Evolutionary conservation across 345 rosid genomes (phyloP).

Genomic region (Dipteronia sinensis): DNA sequence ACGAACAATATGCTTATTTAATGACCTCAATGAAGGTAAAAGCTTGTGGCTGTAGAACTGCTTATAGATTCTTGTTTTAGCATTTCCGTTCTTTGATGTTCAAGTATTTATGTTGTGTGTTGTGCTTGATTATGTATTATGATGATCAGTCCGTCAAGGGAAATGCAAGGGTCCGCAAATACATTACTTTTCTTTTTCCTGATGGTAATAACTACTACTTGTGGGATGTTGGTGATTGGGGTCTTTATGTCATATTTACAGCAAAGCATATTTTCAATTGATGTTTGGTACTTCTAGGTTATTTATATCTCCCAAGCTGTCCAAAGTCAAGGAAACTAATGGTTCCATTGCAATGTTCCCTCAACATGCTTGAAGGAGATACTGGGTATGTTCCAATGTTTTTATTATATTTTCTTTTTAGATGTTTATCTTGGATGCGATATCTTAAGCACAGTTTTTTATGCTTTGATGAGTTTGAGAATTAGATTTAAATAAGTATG

Average conservation of each 20-base stretch:
- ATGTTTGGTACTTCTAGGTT: constrained; percentile 41
- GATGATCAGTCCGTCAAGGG: constrained; percentile 44
- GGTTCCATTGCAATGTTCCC: constrained; percentile 68
- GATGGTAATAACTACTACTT: constrained; percentile 43
- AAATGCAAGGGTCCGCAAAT: constrained; percentile 56
- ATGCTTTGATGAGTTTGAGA: too few relatives aligned
- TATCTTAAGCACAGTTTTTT: not conserved
- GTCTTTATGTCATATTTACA: constrained; percentile 3
- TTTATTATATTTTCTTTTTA: not conserved
- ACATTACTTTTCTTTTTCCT: constrained; percentile 73
- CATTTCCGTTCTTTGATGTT: not conserved
- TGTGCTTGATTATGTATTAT: constrained; percentile 31
- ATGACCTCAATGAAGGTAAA: constrained; percentile 66
- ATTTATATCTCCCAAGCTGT: constrained; percentile 39
- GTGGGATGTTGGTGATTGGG: not conserved
- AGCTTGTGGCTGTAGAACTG: not conserved
- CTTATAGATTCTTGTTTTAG: not conserved
- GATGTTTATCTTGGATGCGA: not conserved
- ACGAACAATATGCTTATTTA: constrained; percentile 57
- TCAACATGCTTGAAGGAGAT: constrained; percentile 93
- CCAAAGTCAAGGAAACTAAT: constrained; percentile 49
- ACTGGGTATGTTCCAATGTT: constrained; percentile 51
- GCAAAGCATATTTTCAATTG: not conserved
- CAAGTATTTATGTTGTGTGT: not conserved
- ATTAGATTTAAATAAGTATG: not conserved